Conservation (phyloP, 1,284 basidiomycete species). For the Mycena citricolor region DNA sequence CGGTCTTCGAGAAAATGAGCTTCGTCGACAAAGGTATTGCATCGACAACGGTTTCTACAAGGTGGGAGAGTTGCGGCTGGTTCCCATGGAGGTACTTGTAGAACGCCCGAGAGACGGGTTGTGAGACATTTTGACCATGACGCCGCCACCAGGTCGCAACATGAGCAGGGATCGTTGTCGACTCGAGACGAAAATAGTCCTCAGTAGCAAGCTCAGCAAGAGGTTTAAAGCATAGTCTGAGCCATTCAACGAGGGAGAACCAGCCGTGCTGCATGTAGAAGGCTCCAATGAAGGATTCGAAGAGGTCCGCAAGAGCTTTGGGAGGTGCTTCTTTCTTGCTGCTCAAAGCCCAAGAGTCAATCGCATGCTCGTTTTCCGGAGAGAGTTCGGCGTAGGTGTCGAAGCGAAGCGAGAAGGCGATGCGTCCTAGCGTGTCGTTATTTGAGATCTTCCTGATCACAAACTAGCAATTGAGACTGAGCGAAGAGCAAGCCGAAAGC, state of each 20-base stretch:
- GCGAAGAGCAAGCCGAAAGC: background rate
- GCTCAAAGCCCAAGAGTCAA: conserved; percentile 24
- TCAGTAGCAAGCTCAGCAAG: conserved; percentile 29
- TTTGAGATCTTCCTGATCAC: conserved; percentile 29
- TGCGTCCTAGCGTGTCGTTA: conserved; percentile 35
- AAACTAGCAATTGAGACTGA: conserved; percentile 1
- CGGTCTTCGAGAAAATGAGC: conserved; percentile 15
- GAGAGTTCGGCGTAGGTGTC: conserved; percentile 28
- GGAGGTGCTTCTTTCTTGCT: conserved; percentile 26
- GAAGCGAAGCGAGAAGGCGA: conserved; percentile 30
- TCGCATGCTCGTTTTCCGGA: conserved; percentile 14
- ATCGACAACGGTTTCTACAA: conserved; percentile 4
- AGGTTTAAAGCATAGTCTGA: conserved; percentile 28
- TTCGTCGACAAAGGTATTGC: conserved; percentile 12
- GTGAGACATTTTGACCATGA: conserved; percentile 1
- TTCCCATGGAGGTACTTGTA: conserved; percentile 10
- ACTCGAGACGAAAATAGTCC: conserved; percentile 25
- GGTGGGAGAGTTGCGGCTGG: conserved; percentile 21
- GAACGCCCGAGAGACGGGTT: conserved; percentile 4
- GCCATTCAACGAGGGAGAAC: conserved; percentile 27
- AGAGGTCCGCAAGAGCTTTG: conserved; percentile 34
- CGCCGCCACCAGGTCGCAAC: conserved; percentile 14
- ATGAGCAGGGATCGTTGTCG: conserved; percentile 13
- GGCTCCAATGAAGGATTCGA: conserved; percentile 34
- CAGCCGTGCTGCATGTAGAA: conserved; percentile 32